phyloP scores from a whole-genome alignment of 352 stramenopile species.

The Phytophthora pistaciae region DNA sequence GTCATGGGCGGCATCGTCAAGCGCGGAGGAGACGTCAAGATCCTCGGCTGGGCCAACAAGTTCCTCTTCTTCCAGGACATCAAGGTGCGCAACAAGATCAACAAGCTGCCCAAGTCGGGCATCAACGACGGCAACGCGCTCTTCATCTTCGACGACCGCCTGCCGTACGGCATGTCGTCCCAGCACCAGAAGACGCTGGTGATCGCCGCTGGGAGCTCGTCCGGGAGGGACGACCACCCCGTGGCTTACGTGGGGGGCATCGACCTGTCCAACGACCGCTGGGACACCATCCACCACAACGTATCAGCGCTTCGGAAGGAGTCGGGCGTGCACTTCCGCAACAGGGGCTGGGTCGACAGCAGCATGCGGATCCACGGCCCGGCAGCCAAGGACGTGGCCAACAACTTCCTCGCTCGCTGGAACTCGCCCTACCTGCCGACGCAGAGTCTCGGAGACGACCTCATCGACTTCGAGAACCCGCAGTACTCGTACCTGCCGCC shows the following conservation, averaged over 20 bases:
- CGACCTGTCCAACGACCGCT: constrained; percentile 61
- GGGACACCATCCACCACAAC: constrained; percentile 66
- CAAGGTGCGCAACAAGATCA: constrained; percentile 49
- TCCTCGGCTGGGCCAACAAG: constrained; percentile 64
- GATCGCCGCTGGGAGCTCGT: constrained; percentile 15
- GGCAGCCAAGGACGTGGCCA: constrained; percentile 52
- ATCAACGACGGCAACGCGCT: constrained; percentile 29
- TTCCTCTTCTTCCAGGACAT: constrained; percentile 52
- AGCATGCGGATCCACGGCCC: constrained; percentile 54
- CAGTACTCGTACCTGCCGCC: constrained; percentile 26
- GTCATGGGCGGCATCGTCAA: constrained; percentile 40
- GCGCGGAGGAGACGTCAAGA: constrained; percentile 48
- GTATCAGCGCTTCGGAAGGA: constrained; percentile 38
- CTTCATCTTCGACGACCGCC: constrained; percentile 62
- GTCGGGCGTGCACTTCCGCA: constrained; percentile 37
- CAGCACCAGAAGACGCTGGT: constrained; percentile 66
- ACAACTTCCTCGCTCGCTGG: constrained; percentile 64
- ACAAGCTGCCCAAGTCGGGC: constrained; percentile 29
- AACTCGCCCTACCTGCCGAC: constrained; percentile 47
- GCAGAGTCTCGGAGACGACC: constrained; percentile 34
- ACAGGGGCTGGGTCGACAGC: constrained; percentile 63
- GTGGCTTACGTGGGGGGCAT: constrained; percentile 62
- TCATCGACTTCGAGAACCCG: constrained; percentile 63
- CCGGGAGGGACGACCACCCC: constrained; percentile 15
- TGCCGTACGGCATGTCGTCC: constrained; percentile 40